phyloP scores from a whole-genome alignment of 192 early-diverging fungal species.

The Coemansia asiatica region DNA sequence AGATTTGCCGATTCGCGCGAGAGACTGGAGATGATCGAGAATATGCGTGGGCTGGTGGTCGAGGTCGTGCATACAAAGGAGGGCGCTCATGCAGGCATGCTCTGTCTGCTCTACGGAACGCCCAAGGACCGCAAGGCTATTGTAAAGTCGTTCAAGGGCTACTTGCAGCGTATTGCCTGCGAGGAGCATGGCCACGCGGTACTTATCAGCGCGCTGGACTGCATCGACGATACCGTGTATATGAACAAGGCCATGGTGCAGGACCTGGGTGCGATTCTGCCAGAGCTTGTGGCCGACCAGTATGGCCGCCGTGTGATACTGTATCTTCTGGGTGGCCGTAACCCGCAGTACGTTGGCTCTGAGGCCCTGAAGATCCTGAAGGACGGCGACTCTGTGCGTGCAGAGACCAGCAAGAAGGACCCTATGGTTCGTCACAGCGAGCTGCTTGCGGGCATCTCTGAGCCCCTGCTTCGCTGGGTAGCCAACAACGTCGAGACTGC shows the following conservation, averaged over 20 bases:
- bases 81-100: conserved; percentile 83
- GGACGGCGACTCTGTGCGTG: conserved; percentile 66
- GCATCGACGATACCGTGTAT: conserved; percentile 91
- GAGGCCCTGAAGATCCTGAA: conserved; percentile 70
- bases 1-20: conserved; percentile 63
- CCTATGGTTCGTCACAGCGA: conserved; percentile 64
- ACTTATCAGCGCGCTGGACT: conserved; percentile 78
- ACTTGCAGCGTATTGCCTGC: conserved; percentile 71
- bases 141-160: conserved; percentile 81
- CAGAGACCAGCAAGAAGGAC: conserved; percentile 87
- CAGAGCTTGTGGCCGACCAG: conserved; percentile 68
- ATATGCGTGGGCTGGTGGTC: conserved; percentile 78
- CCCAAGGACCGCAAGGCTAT: conserved; percentile 92
- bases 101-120: conserved; percentile 72
- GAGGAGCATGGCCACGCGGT: conserved; percentile 92
- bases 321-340: conserved; percentile 79
- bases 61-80: conserved; percentile 92
- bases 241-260: conserved; percentile 73
- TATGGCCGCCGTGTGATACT: conserved; percentile 78
- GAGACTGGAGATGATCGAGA: conserved; percentile 65
- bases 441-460: conserved; percentile 64
- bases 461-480: conserved; percentile 61
- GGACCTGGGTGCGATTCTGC: conserved; percentile 40
- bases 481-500: conserved; percentile 57
- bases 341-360: conserved; percentile 68